Conservation (phyloP, 768 basidiomycete species). For the Amanita fuliginea region DNA sequence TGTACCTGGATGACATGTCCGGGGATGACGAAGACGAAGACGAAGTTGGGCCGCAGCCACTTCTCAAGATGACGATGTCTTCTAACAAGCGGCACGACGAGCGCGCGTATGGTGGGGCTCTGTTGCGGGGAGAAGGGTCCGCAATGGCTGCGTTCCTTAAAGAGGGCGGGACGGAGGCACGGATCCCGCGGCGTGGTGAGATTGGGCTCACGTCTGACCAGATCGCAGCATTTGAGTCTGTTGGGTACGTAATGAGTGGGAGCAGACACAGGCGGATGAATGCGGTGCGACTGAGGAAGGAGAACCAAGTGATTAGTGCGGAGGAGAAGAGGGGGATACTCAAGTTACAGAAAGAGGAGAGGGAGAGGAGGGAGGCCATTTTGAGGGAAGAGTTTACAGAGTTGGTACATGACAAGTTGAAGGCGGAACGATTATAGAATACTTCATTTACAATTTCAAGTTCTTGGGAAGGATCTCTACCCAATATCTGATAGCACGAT, state of each 20-base stretch:
- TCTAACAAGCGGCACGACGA: constrained; percentile 55
- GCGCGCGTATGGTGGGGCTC: constrained; percentile 79
- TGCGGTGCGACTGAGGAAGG: constrained; percentile 96
- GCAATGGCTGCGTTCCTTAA: constrained; percentile 97
- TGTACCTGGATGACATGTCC: constrained; percentile 10
- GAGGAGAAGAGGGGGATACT: constrained; percentile 97
- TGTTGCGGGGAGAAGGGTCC: constrained; percentile 90
- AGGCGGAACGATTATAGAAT: constrained; percentile 18
- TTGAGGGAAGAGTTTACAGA: constrained; percentile 85
- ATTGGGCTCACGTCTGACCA: constrained; percentile 85
- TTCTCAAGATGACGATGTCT: constrained; percentile 21
- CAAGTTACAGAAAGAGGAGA: constrained; percentile 91
- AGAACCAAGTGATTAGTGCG: constrained; percentile 98
- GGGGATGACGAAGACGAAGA: constrained; percentile 37
- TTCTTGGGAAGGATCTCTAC: constrained; percentile 10
- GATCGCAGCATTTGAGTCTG: constrained; percentile 79
- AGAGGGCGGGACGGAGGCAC: constrained; percentile 59
- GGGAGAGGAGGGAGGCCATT: constrained; percentile 81
- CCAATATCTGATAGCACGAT: constrained; percentile 11
- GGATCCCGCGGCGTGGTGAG: constrained; percentile 98
- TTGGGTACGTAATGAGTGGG: constrained; percentile 98
- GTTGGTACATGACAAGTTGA: constrained; percentile 67
- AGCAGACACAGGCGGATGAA: constrained; percentile 95
- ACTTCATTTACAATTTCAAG: too few relatives aligned
- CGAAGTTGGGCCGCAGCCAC: constrained; percentile 75